Percentiles rank a stretch among this genome's conserved stretches.
These are phyloP conservation scores for Leccinum ochraceum DNA, from an alignment of 768 basidiomycete genomes.

Conservation along the genomic window DNA sequence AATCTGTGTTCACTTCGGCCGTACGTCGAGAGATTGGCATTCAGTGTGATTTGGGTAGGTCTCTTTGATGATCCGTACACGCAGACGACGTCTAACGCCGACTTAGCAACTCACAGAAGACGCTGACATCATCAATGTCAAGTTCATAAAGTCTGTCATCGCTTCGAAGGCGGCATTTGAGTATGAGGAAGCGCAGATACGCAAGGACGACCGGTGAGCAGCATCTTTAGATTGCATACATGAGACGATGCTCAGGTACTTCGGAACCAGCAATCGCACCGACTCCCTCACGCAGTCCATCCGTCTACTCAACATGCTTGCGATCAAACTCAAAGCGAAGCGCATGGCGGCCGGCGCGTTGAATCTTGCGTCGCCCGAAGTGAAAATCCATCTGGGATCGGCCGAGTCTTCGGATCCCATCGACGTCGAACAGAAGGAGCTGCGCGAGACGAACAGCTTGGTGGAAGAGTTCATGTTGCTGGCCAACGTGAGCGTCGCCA, in stretches of 20 bases:
- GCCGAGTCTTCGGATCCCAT: conserved; percentile 94
- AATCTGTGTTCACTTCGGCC: conserved; percentile 94
- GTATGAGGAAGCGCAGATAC: conserved; percentile 92
- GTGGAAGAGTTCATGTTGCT: conserved; percentile 99
- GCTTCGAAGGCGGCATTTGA: conserved; percentile 96
- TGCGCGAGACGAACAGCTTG: conserved; percentile 90
- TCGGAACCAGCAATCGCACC: conserved; percentile 54
- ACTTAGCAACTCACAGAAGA: conserved; percentile 83
- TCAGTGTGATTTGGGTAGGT: conserved; percentile 91
- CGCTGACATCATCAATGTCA: conserved; percentile 86
- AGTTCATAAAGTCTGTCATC: conserved; percentile 96
- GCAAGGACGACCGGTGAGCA: conserved; percentile 88
- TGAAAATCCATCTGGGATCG: conserved; percentile 94
- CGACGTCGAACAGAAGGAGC: conserved; percentile 94
- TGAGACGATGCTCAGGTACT: background rate
- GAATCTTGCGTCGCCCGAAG: conserved; percentile 96
- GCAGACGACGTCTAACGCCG: background rate
- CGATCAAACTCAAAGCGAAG: conserved; percentile 77
- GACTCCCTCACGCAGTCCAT: conserved; percentile 87
- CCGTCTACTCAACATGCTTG: conserved; percentile 84
- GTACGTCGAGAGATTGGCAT: conserved; percentile 91
- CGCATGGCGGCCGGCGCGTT: conserved; percentile 97
- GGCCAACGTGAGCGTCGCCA: conserved; percentile 93
- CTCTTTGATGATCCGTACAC: background rate
- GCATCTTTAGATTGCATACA: background rate